These are phyloP conservation scores for Panicum virgatum DNA, from an alignment of 202 grass and related monocot genomes.

Conservation along the genomic window DNA sequence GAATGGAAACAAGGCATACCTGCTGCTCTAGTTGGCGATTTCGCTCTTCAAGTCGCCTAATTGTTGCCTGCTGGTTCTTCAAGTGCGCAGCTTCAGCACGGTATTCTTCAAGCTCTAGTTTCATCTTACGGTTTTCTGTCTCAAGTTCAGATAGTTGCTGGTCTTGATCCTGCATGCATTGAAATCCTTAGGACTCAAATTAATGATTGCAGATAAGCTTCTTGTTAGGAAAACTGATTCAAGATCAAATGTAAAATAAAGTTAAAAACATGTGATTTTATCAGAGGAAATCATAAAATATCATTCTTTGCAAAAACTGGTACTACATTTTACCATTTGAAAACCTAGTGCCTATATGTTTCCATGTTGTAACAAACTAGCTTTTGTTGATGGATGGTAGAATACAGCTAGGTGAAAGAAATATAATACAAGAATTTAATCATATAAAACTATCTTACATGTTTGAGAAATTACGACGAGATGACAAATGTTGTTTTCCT, in stretches of 20 bases:
- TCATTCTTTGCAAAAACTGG: neutral
- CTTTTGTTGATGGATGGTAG: neutral
- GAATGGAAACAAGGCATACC: constrained; percentile 44
- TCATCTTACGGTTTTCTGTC: constrained; percentile 98
- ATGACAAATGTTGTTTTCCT: constrained; percentile 22
- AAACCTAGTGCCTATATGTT: constrained; percentile 11
- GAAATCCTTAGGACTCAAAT: constrained; percentile 36
- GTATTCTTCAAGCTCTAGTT: constrained; percentile 98
- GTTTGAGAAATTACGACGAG: neutral
- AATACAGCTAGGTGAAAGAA: neutral
- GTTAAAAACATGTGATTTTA: neutral
- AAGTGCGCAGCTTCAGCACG: constrained; percentile 87
- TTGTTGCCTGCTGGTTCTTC: constrained; percentile 98
- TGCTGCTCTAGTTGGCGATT: constrained; percentile 98
- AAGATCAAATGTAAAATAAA: constrained; percentile 22
- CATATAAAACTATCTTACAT: constrained; percentile 16
- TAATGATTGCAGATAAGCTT: constrained; percentile 22
- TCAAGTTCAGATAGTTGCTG: constrained; percentile 94
- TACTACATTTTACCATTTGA: constrained; percentile 25
- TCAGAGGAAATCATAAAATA: neutral
- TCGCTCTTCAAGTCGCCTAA: constrained; percentile 93
- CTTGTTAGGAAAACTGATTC: constrained; percentile 7
- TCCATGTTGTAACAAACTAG: constrained; percentile 21
- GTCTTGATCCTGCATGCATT: constrained; percentile 79
- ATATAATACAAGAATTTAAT: neutral